These are phyloP conservation scores for Sporisorium graminicola DNA, from an alignment of 1,284 basidiomycete genomes.

Conservation along the genomic window DNA sequence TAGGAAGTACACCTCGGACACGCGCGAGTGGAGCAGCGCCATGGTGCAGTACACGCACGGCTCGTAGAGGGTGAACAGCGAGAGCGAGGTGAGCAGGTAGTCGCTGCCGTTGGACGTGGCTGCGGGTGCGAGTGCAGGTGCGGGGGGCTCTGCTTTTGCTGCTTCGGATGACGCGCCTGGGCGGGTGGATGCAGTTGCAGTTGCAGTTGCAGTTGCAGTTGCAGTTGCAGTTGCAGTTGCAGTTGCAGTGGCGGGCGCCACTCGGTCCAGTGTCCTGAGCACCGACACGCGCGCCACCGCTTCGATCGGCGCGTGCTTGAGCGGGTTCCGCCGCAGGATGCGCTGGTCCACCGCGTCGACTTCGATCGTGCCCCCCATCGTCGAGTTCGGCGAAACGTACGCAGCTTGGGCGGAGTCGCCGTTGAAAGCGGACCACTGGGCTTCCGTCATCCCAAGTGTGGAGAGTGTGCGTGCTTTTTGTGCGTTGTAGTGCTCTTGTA, in stretches of 20 bases:
- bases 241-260: neutral
- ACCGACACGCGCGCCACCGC: constrained; percentile 24
- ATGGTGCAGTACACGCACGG: constrained; percentile 68
- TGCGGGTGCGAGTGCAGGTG: too few species aligned
- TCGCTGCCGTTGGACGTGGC: constrained; percentile 56
- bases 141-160: neutral
- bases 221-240: neutral
- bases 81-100: constrained; percentile 64
- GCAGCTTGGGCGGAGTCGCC: neutral
- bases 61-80: constrained; percentile 65
- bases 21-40: constrained; percentile 66
- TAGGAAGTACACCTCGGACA: constrained; percentile 60
- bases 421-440: constrained; percentile 21
- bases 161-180: neutral
- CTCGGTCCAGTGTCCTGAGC: constrained; percentile 24
- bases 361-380: constrained; percentile 32
- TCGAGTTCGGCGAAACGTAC: constrained; percentile 5
- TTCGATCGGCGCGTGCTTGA: constrained; percentile 61
- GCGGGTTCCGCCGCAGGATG: constrained; percentile 49
- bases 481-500: neutral
- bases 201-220: neutral
- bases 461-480: constrained; percentile 5
- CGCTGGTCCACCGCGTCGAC: constrained; percentile 60
- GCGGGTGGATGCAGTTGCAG: neutral
- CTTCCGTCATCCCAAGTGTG: constrained; percentile 21